Percentiles rank a stretch among this genome's conserved stretches.
Conservation (phyloP, 805 yeast genomes). For the Lipomyces starkeyi region DNA sequence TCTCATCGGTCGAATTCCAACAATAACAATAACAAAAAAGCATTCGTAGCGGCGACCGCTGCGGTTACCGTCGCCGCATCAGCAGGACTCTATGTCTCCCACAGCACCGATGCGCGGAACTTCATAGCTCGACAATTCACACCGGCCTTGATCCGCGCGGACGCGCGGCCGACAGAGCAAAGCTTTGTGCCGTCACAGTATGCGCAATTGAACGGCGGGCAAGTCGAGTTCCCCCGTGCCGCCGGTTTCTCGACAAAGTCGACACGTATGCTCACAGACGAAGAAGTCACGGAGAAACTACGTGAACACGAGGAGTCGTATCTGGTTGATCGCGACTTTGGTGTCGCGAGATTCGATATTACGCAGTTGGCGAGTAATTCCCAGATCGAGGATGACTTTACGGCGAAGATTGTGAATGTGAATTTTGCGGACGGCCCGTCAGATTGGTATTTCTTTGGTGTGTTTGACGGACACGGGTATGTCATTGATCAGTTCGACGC, state of each 20-base stretch:
- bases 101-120: background rate
- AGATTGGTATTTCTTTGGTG: slow-evolving; percentile 95
- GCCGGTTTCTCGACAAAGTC: slow-evolving; percentile 21
- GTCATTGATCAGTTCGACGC: background rate
- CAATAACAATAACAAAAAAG: background rate
- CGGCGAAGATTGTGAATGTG: slow-evolving; percentile 66
- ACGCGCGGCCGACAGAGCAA: slow-evolving; percentile 23
- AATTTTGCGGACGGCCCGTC: slow-evolving; percentile 51
- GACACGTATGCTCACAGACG: slow-evolving; percentile 55
- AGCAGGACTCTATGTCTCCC: slow-evolving; percentile 10
- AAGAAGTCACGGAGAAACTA: slow-evolving; percentile 71
- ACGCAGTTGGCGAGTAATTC: slow-evolving; percentile 89
- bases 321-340: slow-evolving; percentile 73
- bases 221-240: slow-evolving; percentile 32
- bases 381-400: slow-evolving; percentile 93
- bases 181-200: slow-evolving; percentile 10
- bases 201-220: slow-evolving; percentile 5
- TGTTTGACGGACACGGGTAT: slow-evolving; percentile 86
- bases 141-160: slow-evolving; percentile 21
- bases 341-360: slow-evolving; percentile 85
- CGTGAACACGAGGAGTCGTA: slow-evolving; percentile 81
- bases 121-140: slow-evolving; percentile 3
- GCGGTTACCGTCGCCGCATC: slow-evolving; percentile 29
- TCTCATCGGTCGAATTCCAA: background rate
- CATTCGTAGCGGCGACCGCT: slow-evolving; percentile 23